A percentile compares a stretch with the other conserved stretches of the same genome.
phyloP scores from a whole-genome alignment of 192 early-diverging fungal species.

The Coemansia reversa region DNA sequence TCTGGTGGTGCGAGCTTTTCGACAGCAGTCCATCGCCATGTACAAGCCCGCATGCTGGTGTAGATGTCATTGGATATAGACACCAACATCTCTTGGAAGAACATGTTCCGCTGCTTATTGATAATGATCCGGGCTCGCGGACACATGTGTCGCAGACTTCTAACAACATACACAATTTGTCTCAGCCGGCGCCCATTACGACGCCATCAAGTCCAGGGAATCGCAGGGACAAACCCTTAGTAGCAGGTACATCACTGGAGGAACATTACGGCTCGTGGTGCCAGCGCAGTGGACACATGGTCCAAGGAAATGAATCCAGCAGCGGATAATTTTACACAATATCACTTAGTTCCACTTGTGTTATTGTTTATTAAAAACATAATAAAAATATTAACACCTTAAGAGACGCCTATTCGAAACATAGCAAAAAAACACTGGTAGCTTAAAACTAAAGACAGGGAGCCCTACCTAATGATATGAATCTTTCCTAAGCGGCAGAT shows the following conservation, averaged over 20 bases:
- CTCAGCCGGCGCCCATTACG: conserved; percentile 2
- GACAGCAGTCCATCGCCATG: conserved; percentile 6
- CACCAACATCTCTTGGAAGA: conserved; percentile 17
- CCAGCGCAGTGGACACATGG: conserved; percentile 36
- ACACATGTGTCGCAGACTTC: background rate
- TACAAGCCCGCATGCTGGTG: conserved; percentile 12
- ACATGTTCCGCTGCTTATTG: conserved; percentile 45
- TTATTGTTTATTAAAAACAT: background rate
- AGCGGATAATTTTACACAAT: background rate
- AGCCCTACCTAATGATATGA: no score
- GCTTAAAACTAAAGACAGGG: no score
- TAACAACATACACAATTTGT: background rate
- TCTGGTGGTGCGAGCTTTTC: conserved; percentile 2
- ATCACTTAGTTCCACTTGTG: background rate
- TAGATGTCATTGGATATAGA: background rate
- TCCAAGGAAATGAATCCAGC: conserved; percentile 8
- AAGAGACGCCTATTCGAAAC: no score
- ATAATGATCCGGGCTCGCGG: conserved; percentile 39
- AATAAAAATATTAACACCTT: no score
- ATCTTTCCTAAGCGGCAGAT: no score
- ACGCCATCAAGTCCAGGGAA: background rate
- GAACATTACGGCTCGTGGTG: conserved; percentile 53
- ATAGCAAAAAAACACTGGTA: no score
- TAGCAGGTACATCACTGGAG: conserved; percentile 23
- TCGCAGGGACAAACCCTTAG: background rate